Evolutionary conservation across 768 basidiomycete genomes (phyloP), one percentile per base, ranked within the genome.

Genomic region (Leccinum pellstonianum): DNA sequence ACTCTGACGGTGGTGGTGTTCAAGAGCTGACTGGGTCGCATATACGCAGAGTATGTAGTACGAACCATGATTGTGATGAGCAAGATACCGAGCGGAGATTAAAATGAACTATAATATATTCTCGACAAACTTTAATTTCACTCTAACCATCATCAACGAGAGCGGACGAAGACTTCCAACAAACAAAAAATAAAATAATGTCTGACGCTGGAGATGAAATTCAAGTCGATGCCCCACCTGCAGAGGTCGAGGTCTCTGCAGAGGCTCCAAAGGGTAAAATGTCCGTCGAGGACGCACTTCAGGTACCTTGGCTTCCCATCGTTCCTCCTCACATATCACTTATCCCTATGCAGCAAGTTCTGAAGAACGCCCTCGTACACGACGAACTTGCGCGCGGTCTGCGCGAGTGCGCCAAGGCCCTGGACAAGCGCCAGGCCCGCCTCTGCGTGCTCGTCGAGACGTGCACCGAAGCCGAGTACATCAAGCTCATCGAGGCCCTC

Each of bases 401-500:
- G 66, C 93, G 95, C 66, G 96, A 99, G 82, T 90, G 86, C 73
- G 91, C 96, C 73, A 99, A 99, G 83, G 93, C 96, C 62, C 84
- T 99, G 67, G 96, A 99, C 85, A 97, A 95, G 82, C 90, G 95
- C 70, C 93, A 95, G 83, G 96, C 95, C 58, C 96, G 98, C 77
- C 83, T 98, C 52, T 98, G 96, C 79, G 95, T 99, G 62, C 89
- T 99, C 71, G 95, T 98, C 75, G 96, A 99, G 86, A 94, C 94
- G 58, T 97, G 95, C 84, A 95, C 91, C 55, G 96, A 98, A 81
- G 92, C 95, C 67, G 96, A 98, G 80, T 98, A 99, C 85, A 92
- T 97, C 86, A 98, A 98, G 83, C 93, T 99, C 81, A 97, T 99
- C 68, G 95, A 98, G 81, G 96, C 96, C 54, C 93, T 99, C 74